phyloP scores from a whole-genome alignment of 1,284 basidiomycete species.

The Cryptococcus hybrid region DNA sequence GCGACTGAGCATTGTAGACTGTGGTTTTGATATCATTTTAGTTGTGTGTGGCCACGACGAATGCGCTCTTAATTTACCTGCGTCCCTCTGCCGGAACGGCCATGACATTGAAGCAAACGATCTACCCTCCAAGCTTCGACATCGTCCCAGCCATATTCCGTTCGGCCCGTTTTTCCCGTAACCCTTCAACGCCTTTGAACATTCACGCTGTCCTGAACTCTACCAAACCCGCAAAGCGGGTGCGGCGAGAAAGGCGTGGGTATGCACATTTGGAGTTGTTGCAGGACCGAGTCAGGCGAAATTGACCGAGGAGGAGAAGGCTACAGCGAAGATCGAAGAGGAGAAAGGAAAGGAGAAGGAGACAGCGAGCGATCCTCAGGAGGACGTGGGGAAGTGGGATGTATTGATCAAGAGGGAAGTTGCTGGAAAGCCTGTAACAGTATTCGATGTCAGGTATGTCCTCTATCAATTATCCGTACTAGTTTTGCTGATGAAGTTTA shows the following conservation, averaged over 20 bases:
- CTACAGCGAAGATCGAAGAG: conserved; percentile 51
- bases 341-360: conserved; percentile 52
- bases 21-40: conserved; percentile 5
- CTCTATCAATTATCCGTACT: background rate
- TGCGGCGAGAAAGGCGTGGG: conserved; percentile 38
- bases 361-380: conserved; percentile 14
- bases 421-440: conserved; percentile 74
- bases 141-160: conserved; percentile 61
- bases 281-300: conserved; percentile 23
- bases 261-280: conserved; percentile 37
- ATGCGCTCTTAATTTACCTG: conserved; percentile 33
- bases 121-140: conserved; percentile 40
- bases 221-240: conserved; percentile 33
- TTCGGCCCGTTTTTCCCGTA: conserved; percentile 67
- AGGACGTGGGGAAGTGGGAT: conserved; percentile 46
- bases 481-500: background rate
- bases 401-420: conserved; percentile 52
- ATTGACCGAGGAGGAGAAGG: conserved; percentile 18
- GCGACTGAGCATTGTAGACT: background rate
- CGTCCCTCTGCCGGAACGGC: conserved; percentile 18
- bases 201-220: conserved; percentile 77
- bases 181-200: conserved; percentile 49
- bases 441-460: conserved; percentile 76
- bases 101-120: conserved; percentile 36
- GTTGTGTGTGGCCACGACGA: conserved; percentile 40